A percentile compares a stretch with the other conserved stretches of the same genome.
Conservation (phyloP, 169 alveolate genomes). For the Blepharisma undulans region DNA sequence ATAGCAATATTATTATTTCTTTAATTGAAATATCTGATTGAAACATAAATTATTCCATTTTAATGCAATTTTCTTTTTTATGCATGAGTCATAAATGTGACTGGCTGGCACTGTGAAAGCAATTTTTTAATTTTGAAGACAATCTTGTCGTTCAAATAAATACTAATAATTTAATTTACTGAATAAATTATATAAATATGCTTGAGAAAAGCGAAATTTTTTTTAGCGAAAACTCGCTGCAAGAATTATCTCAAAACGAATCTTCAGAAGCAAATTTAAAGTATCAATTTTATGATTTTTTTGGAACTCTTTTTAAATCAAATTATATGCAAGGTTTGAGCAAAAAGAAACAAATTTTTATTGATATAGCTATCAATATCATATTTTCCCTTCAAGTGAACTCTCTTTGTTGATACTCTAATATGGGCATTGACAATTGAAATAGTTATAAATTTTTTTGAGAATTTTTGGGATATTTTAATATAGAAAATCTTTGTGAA, state of each 20-base stretch:
- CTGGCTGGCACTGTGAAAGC: no score
- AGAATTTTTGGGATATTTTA: not conserved
- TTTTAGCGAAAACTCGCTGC: not conserved
- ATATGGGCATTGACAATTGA: not conserved
- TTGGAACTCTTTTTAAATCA: not conserved
- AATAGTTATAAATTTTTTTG: not conserved
- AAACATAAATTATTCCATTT: no score
- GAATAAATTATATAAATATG: not conserved
- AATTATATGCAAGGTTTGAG: not conserved
- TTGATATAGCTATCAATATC: not conserved
- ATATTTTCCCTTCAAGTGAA: not conserved
- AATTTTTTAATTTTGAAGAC: no score
- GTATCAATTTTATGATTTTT: not conserved
- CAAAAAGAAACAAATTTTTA: not conserved
- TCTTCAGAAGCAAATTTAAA: not conserved
- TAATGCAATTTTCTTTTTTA: no score
- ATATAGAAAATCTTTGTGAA: not conserved
- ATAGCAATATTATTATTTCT: no score
- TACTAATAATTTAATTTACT: not conserved
- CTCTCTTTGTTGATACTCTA: not conserved
- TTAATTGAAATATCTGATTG: no score
- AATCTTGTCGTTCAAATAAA: no score
- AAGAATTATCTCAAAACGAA: not conserved
- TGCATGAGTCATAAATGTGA: no score
- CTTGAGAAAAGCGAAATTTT: not conserved